These are phyloP conservation scores for Collybia sp. DNA, from an alignment of 768 basidiomycete species.

Conservation along the genomic window DNA sequence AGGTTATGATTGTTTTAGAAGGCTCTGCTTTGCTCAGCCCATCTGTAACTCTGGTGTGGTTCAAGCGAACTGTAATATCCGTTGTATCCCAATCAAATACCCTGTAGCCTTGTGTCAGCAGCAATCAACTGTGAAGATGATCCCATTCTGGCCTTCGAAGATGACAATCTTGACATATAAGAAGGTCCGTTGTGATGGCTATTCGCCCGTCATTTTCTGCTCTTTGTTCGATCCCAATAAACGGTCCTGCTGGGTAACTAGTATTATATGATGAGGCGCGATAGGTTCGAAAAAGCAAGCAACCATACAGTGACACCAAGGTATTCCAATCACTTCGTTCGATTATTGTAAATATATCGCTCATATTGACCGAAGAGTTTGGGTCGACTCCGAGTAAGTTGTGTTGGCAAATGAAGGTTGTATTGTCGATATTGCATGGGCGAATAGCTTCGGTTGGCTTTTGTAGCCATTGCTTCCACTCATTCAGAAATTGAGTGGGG, in stretches of 20 bases:
- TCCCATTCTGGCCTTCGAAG: constrained; percentile 39
- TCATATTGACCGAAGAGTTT: constrained; percentile 53
- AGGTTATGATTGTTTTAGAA: constrained; percentile 11
- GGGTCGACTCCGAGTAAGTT: constrained; percentile 61
- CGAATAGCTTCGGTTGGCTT: constrained; percentile 50
- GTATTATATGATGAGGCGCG: not conserved
- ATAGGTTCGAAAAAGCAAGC: not conserved
- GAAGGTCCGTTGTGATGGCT: constrained; percentile 41
- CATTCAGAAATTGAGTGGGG: constrained; percentile 54
- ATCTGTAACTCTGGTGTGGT: constrained; percentile 8
- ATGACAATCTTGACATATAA: constrained; percentile 60
- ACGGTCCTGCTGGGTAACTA: constrained; percentile 56
- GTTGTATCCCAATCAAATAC: constrained; percentile 55
- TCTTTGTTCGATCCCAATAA: constrained; percentile 43
- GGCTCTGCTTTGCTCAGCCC: constrained; percentile 7
- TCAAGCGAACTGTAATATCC: constrained; percentile 55
- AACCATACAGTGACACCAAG: constrained; percentile 52
- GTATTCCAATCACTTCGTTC: constrained; percentile 61
- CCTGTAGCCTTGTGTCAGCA: constrained; percentile 22
- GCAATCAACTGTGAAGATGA: not conserved
- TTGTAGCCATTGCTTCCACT: constrained; percentile 69
- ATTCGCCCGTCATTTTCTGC: constrained; percentile 22
- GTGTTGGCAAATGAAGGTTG: constrained; percentile 65
- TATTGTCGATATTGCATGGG: constrained; percentile 61
- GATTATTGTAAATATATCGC: constrained; percentile 51